Base-by-base conservation (phyloP, 768 basidiomycete genomes). In the Clitopilus hobsonii region DNA sequence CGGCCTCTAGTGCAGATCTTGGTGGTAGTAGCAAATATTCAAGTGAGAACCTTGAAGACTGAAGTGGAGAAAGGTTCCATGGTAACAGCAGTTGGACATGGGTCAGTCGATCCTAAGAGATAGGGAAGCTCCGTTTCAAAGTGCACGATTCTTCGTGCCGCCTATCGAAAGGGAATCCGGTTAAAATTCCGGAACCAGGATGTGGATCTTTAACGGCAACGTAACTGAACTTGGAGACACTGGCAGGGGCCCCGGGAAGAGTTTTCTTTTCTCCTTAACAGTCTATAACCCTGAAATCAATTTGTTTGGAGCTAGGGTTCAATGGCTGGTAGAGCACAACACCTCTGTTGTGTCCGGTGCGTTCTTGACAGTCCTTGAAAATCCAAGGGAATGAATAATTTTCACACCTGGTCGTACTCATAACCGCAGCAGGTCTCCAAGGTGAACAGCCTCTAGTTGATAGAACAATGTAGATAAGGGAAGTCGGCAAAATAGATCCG, bases 1-100 rank as follows among this genome's bases (percentile, higher is more conserved):
- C 83, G 72, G 82, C 84, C 85, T 81, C 81, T 85, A 84, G 85
- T 84, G 83, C 85, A 86, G 85, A 86, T 88, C 85, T 86, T 85
- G 84, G 86, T 87, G 83, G 84, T 83, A 86, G 86, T 87, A 87
- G 85, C 86, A 86, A 86, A 86, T 87, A 86, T 83, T 85, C 85
- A 83, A 85, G 81, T 84, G 84, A 84, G 85, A 86, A 78, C 85
- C 83, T 86, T 81, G 85, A 85, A 83, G 85, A 86, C 85, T 86
- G 85, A 86, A 86, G 85, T 86, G 85, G 85, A 84, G 85, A 88
- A 86, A 84, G 85, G 85, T 86, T 86, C 84, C 84, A 82, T 85
- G 85, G 81, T 85, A 85, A 86, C 84, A 86, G 84, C 83, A 85
- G 83, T 86, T 86, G 85, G 81, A 85, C 84, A 85, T 82, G 85